Evolutionary conservation across 306 rosid species (phyloP).

Genomic region (Malus asiatica): DNA sequence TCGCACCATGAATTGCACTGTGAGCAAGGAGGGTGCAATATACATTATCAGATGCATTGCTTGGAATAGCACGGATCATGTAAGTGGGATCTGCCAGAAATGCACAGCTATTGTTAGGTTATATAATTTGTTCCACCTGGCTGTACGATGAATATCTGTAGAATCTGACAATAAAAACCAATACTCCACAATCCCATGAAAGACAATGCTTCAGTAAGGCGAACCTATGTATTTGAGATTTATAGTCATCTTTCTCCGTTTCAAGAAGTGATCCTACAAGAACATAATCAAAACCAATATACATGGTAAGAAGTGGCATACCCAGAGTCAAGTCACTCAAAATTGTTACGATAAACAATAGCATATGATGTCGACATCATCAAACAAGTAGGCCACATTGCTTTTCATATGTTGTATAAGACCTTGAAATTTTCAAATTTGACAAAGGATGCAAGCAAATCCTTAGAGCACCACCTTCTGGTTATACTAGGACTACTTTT

Average conservation of each 20-base stretch:
- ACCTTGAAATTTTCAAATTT: background rate
- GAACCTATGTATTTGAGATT: conserved; percentile 68
- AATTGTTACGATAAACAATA: background rate
- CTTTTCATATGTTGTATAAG: background rate
- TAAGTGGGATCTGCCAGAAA: conserved; percentile 61
- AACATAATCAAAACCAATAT: background rate
- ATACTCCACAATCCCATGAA: background rate
- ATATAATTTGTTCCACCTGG: background rate
- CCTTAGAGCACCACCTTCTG: background rate
- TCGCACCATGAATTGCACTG: conserved; percentile 66
- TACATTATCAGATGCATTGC: conserved; percentile 68
- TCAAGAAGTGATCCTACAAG: conserved; percentile 54
- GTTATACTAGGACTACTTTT: background rate
- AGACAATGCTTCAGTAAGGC: background rate
- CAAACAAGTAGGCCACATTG: background rate
- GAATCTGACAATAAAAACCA: background rate
- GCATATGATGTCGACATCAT: background rate
- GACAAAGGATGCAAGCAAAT: background rate
- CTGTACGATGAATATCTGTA: too few species aligned
- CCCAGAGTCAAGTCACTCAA: background rate
- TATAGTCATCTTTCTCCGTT: conserved; percentile 27
- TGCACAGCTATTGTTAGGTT: background rate
- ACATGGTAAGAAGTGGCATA: background rate
- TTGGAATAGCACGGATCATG: conserved; percentile 71
- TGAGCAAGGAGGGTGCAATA: conserved; percentile 69